phyloP scores from a whole-genome alignment of 148 eudicot genomes.

The Spergularia marina region DNA sequence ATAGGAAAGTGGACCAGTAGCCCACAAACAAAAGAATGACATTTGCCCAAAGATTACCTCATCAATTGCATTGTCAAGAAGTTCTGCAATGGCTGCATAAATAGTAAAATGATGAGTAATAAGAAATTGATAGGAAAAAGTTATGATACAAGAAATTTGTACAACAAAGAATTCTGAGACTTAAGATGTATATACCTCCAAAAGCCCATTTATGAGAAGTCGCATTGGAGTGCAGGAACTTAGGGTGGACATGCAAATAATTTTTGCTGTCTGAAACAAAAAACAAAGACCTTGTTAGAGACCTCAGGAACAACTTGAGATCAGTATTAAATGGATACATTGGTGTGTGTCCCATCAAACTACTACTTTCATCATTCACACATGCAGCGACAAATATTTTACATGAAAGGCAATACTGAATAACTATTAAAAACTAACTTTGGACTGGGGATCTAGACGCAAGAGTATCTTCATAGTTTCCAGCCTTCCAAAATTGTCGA shows the following conservation, averaged over 20 bases:
- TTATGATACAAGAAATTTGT: constrained; percentile 5
- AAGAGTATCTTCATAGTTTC: constrained; percentile 55
- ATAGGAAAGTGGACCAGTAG: background rate
- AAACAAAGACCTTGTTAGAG: constrained; percentile 1
- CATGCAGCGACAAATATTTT: background rate
- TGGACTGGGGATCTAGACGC: constrained; percentile 41
- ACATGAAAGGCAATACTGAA: background rate
- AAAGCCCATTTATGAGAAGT: constrained; percentile 97
- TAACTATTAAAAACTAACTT: constrained; percentile 36
- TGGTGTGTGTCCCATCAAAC: constrained; percentile 10
- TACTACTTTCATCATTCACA: constrained; percentile 8
- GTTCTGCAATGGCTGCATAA: constrained; percentile 85
- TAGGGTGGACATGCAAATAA: constrained; percentile 75
- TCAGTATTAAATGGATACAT: background rate
- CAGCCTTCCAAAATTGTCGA: constrained; percentile 92
- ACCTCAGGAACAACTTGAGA: background rate
- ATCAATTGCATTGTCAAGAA: constrained; percentile 88
- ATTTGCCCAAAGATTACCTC: constrained; percentile 49
- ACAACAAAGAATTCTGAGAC: background rate
- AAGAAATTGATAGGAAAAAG: background rate
- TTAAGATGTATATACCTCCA: constrained; percentile 53
- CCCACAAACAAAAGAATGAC: background rate
- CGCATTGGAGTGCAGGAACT: constrained; percentile 88
- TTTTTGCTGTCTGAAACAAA: constrained; percentile 47
- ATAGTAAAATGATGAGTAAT: constrained; percentile 8